Evolutionary conservation across 306 rosid species (phyloP), one percentile per base, ranked within the genome.

Genomic region (Vachellia pachyceras): DNA sequence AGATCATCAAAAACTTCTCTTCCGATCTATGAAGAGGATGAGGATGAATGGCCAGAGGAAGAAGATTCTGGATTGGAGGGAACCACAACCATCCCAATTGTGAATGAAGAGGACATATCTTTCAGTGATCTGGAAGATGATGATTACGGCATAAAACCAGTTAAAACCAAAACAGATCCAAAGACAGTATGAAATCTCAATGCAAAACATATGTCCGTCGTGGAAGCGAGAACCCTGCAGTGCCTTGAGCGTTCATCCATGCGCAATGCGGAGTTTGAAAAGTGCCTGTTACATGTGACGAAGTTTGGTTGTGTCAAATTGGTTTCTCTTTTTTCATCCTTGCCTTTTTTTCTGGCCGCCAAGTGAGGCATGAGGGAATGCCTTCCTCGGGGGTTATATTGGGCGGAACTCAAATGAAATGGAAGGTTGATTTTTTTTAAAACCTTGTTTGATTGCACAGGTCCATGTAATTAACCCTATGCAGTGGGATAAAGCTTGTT

Each of bases 41-140:
- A 88, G 11, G 86, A 88, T 78, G 97, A 92, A 49, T 95, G 99
- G 99, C 98, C 90, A 37, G 98, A 91, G 86, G 98, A 91, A 23
- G 92, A 91, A 23, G 91, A 80, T n/a, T 37, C 50, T 20, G 82
- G 79, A 77, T 74, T 79, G 63, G 70, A 73, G 61, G 84, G 85
- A 87, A 77, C 70, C 6, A 70, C 33, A 29, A 29, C 80, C 72
- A 68, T 77, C 39, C 75, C 85, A 33, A 9, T 80, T 35, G 88
- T 83, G 74, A 84, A 93, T 80, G 98, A 85, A 86, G 99, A 95
- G 39, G 99, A 95, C 75, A 95, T 95, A 83, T 95, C 99, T 72
- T 95, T 95, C 80, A 95, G 98, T 46, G 99, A 95, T 82, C 97
- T 95, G 0, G 99, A 95, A 86, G 92, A 95, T 73, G 99, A 93